Evolutionary conservation across 2,329 filamentous ascomycete species (phyloP), one percentile per base, ranked within the genome.

Genomic region (Fonsecaea pugnacius): DNA sequence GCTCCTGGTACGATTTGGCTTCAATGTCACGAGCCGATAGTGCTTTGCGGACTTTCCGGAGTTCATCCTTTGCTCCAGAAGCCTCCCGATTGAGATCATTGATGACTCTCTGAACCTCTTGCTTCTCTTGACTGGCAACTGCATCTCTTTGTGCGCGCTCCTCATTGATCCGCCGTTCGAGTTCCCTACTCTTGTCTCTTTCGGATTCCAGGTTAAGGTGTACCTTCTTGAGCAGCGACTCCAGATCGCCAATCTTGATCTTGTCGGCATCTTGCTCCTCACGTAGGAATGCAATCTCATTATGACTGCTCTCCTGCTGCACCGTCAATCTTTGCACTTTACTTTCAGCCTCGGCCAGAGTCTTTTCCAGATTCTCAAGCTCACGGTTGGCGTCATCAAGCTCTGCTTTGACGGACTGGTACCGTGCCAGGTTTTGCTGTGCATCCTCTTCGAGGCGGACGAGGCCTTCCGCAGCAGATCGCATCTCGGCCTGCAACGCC

Each of bases 201-300:
- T 96, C 92, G 58, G 95, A 92, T 62, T 90, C 86, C n/a, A 96
- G 80, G 55, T 82, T 86, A 72, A 92, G 87, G 75, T 96, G 90
- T n/a, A 88, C 85, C 62, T 87, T 89, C 71, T 91, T 90, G 40
- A 97, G 80, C 14, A 89, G 87, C 8, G 91, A 91, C 74, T 98
- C 93, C 7, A 98, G 83, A 73, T 98, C 92, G 40, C 94, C 92
- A 72, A 99, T 98, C 78, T 92, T 93, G 75, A 99, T 96, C 83
- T 99, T 99, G 81, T 99, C 95, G 18, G 86, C 87, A 77, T 99
- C 95, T 77, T 99, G 95, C 79, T 99, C 95, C 75, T 99, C 95
- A 1, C 95, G 89, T 57, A 99, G 78, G 83, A 99, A 99, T 1
- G 91, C 89, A 77, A 98, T 96, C 76, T 99, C 95, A 64, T 89